These are phyloP conservation scores for Silene vulgaris DNA, from an alignment of 179 eudicot species.

Conservation along the genomic window DNA sequence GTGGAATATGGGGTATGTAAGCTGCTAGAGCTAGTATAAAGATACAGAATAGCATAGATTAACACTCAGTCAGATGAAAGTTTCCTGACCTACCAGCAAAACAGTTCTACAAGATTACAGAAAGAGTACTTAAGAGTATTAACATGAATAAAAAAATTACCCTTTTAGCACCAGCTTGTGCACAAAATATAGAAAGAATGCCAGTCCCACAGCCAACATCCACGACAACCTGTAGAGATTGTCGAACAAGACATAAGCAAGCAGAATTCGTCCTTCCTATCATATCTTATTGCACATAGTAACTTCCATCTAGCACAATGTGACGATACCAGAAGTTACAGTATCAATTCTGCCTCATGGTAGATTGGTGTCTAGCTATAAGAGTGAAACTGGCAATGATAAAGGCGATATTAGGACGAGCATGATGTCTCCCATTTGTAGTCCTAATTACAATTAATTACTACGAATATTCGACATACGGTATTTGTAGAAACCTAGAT, in stretches of 20 bases:
- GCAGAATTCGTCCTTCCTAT: constrained; percentile 3
- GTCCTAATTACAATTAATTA: not conserved
- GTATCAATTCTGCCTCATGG: not conserved
- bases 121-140: not conserved
- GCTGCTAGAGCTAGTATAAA: not conserved
- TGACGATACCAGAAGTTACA: not conserved
- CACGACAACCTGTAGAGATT: constrained; percentile 67
- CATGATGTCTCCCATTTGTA: not conserved
- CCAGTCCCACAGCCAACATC: constrained; percentile 99
- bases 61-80: constrained; percentile 9
- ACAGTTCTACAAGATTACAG: not conserved
- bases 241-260: constrained; percentile 7
- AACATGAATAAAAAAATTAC: constrained; percentile 32
- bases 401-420: not conserved
- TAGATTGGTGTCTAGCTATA: not conserved
- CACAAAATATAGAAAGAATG: constrained; percentile 94
- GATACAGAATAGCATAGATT: not conserved
- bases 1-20: no score
- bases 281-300: not conserved
- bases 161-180: constrained; percentile 93
- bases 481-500: not conserved
- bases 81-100: not conserved
- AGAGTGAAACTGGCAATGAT: not conserved
- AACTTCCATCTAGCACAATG: constrained; percentile 5
- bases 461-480: not conserved